These are phyloP conservation scores for Myxozyma neotropica DNA, from an alignment of 805 yeast genomes.

Conservation along the genomic window DNA sequence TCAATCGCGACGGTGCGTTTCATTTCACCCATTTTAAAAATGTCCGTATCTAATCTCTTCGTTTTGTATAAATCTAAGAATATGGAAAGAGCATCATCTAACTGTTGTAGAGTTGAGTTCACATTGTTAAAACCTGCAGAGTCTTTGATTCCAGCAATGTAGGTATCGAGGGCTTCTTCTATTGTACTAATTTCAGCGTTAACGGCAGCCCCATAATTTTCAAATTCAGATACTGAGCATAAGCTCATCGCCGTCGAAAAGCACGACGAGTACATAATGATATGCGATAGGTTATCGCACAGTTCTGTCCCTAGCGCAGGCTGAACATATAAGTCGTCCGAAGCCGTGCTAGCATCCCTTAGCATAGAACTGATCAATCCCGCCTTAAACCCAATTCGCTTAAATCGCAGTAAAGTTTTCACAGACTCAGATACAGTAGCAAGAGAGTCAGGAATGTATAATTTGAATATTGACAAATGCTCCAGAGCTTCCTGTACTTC, in stretches of 20 bases:
- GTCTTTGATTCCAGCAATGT: slow-evolving; percentile 1
- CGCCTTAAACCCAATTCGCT: slow-evolving; percentile 22
- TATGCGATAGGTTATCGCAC: slow-evolving; percentile 12
- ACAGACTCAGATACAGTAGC: slow-evolving; percentile 21
- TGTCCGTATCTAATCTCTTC: neutral
- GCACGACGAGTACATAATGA: neutral
- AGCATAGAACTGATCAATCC: slow-evolving; percentile 6
- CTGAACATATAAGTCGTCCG: neutral
- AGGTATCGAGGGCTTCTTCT: slow-evolving; percentile 8
- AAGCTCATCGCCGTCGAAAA: slow-evolving; percentile 13
- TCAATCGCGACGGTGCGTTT: neutral
- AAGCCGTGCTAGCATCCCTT: neutral
- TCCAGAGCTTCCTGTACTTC: slow-evolving; percentile 37
- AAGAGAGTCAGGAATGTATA: slow-evolving; percentile 19
- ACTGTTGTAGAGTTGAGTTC: neutral
- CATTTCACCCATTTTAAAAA: slow-evolving; percentile 1
- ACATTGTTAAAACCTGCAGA: neutral
- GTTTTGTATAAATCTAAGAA: slow-evolving; percentile 7
- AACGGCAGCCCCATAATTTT: slow-evolving; percentile 19
- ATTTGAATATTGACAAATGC: slow-evolving; percentile 37
- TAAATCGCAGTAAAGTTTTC: slow-evolving; percentile 11
- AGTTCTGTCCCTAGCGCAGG: slow-evolving; percentile 19
- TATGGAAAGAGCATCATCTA: neutral
- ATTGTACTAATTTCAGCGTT: slow-evolving; percentile 6
- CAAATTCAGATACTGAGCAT: slow-evolving; percentile 23